These are phyloP conservation scores for Furcasterigmium sp. DNA, from an alignment of 2,329 filamentous ascomycete species.

Conservation along the genomic window DNA sequence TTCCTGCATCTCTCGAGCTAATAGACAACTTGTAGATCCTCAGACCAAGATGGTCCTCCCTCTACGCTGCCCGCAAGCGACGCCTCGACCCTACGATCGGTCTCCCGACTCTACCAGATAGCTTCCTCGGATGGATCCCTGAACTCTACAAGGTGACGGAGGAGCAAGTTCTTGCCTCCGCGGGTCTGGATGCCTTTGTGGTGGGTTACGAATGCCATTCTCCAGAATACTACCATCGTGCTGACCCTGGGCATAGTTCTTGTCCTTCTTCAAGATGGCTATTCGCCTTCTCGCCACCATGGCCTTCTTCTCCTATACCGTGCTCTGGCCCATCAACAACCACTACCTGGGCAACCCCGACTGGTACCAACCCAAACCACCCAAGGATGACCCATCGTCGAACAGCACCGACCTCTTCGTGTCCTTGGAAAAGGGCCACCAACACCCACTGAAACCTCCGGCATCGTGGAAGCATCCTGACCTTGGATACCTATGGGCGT, in stretches of 20 bases:
- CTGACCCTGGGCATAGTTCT: constrained; percentile 46
- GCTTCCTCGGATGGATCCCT: constrained; percentile 90
- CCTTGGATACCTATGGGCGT: constrained; percentile 75
- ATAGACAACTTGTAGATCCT: constrained; percentile 56
- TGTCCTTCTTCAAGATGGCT: constrained; percentile 94
- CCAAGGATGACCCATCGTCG: constrained; percentile 2
- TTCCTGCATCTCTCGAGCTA: neutral
- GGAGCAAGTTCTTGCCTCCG: constrained; percentile 82
- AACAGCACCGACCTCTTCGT: neutral
- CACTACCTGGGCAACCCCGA: too few species aligned
- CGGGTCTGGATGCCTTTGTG: constrained; percentile 91
- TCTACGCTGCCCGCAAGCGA: constrained; percentile 86
- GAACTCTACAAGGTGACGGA: constrained; percentile 80
- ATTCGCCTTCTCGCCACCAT: constrained; percentile 76
- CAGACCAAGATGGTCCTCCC: constrained; percentile 82
- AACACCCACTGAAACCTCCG: neutral
- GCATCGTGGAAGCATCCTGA: constrained; percentile 15
- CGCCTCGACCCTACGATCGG: constrained; percentile 53
- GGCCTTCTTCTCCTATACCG: constrained; percentile 71
- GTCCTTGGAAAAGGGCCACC: too few species aligned
- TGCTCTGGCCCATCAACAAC: constrained; percentile 83
- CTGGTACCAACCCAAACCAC: constrained; percentile 5
- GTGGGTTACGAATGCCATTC: constrained; percentile 44
- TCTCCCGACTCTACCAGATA: constrained; percentile 76
- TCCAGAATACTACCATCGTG: too few species aligned